phyloP scores from a whole-genome alignment of 352 stramenopile species.

The Phytophthora pinifolia region DNA sequence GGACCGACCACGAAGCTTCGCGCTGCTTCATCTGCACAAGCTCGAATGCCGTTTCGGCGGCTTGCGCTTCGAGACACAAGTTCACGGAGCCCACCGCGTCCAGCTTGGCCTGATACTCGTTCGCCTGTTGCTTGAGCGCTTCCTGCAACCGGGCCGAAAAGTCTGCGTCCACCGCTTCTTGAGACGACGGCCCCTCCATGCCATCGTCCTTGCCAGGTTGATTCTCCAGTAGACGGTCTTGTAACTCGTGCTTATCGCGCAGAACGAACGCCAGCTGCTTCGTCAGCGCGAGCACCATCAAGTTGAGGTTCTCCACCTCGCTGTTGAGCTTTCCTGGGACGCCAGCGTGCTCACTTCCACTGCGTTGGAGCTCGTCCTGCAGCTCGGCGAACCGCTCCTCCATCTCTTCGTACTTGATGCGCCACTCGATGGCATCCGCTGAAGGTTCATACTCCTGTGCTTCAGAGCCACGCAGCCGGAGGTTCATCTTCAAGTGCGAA shows the following conservation, averaged over 20 bases:
- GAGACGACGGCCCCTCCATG: slow-evolving; percentile 14
- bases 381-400: slow-evolving; percentile 58
- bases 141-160: slow-evolving; percentile 41
- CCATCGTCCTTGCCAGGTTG: slow-evolving; percentile 26
- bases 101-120: slow-evolving; percentile 48
- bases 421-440: slow-evolving; percentile 78
- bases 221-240: slow-evolving; percentile 44
- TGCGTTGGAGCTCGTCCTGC: slow-evolving; percentile 45
- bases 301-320: slow-evolving; percentile 63
- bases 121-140: slow-evolving; percentile 43
- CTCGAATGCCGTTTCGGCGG: slow-evolving; percentile 42
- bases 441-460: slow-evolving; percentile 58
- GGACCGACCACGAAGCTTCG: slow-evolving; percentile 56
- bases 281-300: slow-evolving; percentile 62
- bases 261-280: slow-evolving; percentile 70
- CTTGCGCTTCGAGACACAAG: slow-evolving; percentile 46
- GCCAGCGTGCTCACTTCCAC: slow-evolving; percentile 9
- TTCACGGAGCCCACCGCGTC: slow-evolving; percentile 35
- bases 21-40: slow-evolving; percentile 64
- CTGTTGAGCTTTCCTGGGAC: slow-evolving; percentile 16
- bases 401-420: slow-evolving; percentile 83
- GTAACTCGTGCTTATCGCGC: slow-evolving; percentile 75
- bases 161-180: slow-evolving; percentile 23
- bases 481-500: slow-evolving; percentile 58
- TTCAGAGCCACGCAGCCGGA: slow-evolving; percentile 40